phyloP scores from a whole-genome alignment of 345 rosid species.

The Citrus trifoliata region DNA sequence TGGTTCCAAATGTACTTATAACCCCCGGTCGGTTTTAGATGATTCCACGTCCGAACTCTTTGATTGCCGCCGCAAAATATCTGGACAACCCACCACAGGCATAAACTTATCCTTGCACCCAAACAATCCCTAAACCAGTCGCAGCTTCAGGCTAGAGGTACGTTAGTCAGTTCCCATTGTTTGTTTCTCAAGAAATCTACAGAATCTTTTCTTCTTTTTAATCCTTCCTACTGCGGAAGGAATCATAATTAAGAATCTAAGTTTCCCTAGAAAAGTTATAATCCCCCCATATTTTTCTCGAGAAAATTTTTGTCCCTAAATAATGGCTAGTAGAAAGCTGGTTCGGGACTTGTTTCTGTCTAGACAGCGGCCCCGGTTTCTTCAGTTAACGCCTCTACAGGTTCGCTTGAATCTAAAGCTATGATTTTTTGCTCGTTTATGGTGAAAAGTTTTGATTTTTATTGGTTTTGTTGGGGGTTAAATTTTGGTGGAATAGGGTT shows the following conservation, averaged over 20 bases:
- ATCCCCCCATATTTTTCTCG: not conserved
- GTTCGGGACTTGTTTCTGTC: conserved; percentile 60
- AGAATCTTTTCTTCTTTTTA: not conserved
- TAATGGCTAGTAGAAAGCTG: conserved; percentile 82
- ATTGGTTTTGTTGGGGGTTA: not conserved
- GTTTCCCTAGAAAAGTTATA: not conserved
- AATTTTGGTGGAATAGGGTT: conserved; percentile 36
- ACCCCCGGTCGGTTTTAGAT: not conserved
- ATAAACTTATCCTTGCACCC: not conserved
- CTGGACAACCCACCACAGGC: not conserved
- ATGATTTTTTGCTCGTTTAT: not conserved
- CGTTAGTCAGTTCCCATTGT: not conserved
- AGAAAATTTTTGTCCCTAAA: not conserved
- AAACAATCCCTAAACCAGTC: conserved; percentile 5
- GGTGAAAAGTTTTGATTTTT: conserved; percentile 9
- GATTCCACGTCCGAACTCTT: not conserved
- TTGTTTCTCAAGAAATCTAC: conserved; percentile 14
- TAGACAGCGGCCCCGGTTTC: conserved; percentile 47
- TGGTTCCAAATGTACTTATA: not conserved
- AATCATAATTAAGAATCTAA: not conserved
- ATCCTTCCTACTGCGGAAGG: not conserved
- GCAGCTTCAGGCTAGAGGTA: not conserved
- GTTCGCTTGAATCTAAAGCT: conserved; percentile 23
- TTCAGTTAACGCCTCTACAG: conserved; percentile 38
- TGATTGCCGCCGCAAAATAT: not conserved